Base-by-base conservation (phyloP, 1,139 yeast genomes). In the Pichia sp. region DNA sequence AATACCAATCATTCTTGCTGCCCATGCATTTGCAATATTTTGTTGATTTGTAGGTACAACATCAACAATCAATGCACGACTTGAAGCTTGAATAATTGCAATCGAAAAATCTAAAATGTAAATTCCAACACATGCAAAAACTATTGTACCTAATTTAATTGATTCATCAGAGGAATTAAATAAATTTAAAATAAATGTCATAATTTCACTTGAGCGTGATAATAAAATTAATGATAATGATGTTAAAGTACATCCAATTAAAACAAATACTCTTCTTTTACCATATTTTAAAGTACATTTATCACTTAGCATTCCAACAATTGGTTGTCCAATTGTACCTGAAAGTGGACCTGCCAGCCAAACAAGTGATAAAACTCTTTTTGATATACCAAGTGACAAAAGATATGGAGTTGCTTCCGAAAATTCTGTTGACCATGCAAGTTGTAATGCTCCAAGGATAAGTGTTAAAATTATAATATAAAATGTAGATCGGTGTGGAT, bases 11-110 rank as follows among this genome's bases (percentile, higher is more conserved):
- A 83, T 78, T 47, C 87, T 66, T 3, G 88, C 86, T 0, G 88
- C 89, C 87, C 87, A 82, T 1, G 87, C 88, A 60, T 83, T 83
- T 22, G 85, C 83, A 6, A 67, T 60, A 53, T 77, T 79, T 56
- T 81, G 86, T 56, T 77, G 81, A 30, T 70, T 63, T 1, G 77
- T 67, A 1, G 83, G 79, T 11, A 80, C 75, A 49, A 76, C 73
- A 59, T 81, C 86, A 28, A 80, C 83, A 44, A 81, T 79, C 33
- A 80, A 69, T 0, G 86, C 84, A 16, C 86, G 68, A 16, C 80
- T 69, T n/a, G 82, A 73, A 0, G 85, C 83, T 59, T 80, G 84
- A 45, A 81, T 81, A 3, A 76, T 74, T 55, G 79, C 78, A 47
- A 81, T 76, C 3, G 83, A 74, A 54, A 81, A 76, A 59, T 81